Percentiles rank a stretch among this genome's conserved stretches.
phyloP scores from a whole-genome alignment of 78 protist species.

The Planoprotostelium fungivorum region DNA sequence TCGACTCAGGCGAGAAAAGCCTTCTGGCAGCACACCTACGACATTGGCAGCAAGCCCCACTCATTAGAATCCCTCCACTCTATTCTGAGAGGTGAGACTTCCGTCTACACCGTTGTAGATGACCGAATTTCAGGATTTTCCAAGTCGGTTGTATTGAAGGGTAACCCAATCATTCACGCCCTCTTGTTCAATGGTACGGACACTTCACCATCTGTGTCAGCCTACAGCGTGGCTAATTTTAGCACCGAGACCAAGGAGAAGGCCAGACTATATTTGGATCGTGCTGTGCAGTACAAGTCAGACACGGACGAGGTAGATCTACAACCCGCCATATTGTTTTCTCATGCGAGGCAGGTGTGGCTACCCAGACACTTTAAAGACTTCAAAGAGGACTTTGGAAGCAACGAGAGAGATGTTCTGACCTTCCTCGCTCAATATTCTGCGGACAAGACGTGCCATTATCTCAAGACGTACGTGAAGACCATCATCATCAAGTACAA shows the following conservation, averaged over 20 bases:
- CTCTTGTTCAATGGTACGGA: neutral
- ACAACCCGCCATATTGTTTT: neutral
- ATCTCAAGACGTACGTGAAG: too few species aligned
- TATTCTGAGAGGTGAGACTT: neutral
- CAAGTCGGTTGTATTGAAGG: neutral
- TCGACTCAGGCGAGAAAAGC: neutral
- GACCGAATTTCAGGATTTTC: neutral
- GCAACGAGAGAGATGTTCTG: too few species aligned
- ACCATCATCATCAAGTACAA: too few species aligned
- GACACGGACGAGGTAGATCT: neutral
- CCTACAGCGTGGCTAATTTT: neutral
- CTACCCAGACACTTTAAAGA: neutral
- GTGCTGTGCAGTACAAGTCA: neutral
- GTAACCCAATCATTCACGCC: neutral
- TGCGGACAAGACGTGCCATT: neutral
- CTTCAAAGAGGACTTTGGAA: neutral
- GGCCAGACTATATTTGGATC: neutral
- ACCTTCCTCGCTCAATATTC: too few species aligned
- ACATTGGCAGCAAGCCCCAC: neutral
- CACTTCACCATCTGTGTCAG: neutral
- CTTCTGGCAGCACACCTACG: neutral
- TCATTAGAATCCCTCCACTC: neutral
- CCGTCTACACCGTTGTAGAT: too few species aligned
- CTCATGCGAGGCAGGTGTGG: neutral
- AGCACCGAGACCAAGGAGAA: neutral